phyloP scores from a whole-genome alignment of 371 early-diverging fungal species.

The Cladochytrium tenue region DNA sequence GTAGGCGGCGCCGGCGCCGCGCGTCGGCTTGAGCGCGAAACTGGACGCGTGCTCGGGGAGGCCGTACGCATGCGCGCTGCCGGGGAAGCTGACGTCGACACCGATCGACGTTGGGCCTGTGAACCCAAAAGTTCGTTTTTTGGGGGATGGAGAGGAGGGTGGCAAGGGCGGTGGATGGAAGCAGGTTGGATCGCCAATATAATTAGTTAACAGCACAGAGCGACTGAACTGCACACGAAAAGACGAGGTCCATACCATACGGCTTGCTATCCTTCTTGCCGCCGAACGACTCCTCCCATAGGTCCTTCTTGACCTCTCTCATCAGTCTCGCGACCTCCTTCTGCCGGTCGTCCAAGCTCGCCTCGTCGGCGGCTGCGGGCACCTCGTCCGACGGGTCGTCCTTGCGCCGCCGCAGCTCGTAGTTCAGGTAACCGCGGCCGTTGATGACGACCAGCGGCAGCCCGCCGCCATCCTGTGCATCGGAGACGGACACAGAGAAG shows the following conservation, averaged over 20 bases:
- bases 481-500: not conserved
- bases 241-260: conserved; percentile 57
- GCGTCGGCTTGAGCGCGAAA: conserved; percentile 81
- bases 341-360: conserved; percentile 38
- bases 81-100: conserved; percentile 88
- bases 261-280: conserved; percentile 88
- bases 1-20: conserved; percentile 75
- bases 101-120: conserved; percentile 90
- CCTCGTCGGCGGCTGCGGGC: not conserved
- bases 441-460: conserved; percentile 67
- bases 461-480: too few species aligned
- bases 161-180: too few species aligned
- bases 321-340: conserved; percentile 35
- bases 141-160: too few species aligned
- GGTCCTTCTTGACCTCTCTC: conserved; percentile 57
- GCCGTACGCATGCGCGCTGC: conserved; percentile 86
- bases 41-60: conserved; percentile 92
- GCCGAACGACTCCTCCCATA: conserved; percentile 89
- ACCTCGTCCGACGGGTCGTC: conserved; percentile 30
- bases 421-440: conserved; percentile 78
- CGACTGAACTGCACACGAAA: conserved; percentile 7
- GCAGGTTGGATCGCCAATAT: too few species aligned
- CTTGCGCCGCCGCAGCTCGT: conserved; percentile 79
- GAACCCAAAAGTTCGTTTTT: too few species aligned
- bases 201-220: too few species aligned